Evolutionary conservation across 2,329 filamentous ascomycete species (phyloP).

Genomic region (Penicillium hesseltinei): DNA sequence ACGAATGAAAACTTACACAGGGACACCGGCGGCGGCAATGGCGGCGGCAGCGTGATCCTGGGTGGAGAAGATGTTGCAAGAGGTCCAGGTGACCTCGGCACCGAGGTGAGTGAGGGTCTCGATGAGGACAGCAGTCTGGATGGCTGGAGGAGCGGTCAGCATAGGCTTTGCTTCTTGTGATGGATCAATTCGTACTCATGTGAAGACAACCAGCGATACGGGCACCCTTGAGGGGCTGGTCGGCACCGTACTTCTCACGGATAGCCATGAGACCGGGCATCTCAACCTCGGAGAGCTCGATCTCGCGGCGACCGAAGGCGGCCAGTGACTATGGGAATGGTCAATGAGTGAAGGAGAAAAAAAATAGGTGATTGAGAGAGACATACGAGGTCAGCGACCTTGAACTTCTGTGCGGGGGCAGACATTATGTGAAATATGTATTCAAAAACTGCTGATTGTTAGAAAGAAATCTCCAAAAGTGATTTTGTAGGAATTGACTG

Average conservation of each 20-base stretch:
- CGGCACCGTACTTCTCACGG: slow-evolving; percentile 81
- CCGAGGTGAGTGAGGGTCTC: slow-evolving; percentile 93
- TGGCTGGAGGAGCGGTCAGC: slow-evolving; percentile 54
- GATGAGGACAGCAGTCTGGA: slow-evolving; percentile 98
- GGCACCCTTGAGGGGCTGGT: slow-evolving; percentile 92
- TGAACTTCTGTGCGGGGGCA: slow-evolving; percentile 89
- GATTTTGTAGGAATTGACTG: not conserved
- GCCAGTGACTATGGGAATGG: slow-evolving; percentile 64
- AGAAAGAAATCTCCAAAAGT: slow-evolving; percentile 2
- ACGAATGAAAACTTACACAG: slow-evolving; percentile 60
- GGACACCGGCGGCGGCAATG: slow-evolving; percentile 89
- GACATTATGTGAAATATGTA: slow-evolving; percentile 49
- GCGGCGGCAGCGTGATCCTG: slow-evolving; percentile 98
- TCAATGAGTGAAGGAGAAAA: slow-evolving; percentile 11
- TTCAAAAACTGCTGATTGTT: slow-evolving; percentile 11
- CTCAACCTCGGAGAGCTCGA: slow-evolving; percentile 92
- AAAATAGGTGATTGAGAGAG: not conserved
- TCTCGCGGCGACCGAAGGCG: slow-evolving; percentile 98
- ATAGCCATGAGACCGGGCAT: slow-evolving; percentile 99
- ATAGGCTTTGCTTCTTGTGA: not conserved
- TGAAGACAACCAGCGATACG: slow-evolving; percentile 97
- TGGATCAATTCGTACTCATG: slow-evolving; percentile 66
- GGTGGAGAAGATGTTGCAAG: slow-evolving; percentile 99
- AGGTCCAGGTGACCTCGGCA: slow-evolving; percentile 98
- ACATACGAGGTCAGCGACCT: slow-evolving; percentile 88